phyloP scores from a whole-genome alignment of 1,139 yeast genomes.

The Hemisphaericaspora lyxosophila region DNA sequence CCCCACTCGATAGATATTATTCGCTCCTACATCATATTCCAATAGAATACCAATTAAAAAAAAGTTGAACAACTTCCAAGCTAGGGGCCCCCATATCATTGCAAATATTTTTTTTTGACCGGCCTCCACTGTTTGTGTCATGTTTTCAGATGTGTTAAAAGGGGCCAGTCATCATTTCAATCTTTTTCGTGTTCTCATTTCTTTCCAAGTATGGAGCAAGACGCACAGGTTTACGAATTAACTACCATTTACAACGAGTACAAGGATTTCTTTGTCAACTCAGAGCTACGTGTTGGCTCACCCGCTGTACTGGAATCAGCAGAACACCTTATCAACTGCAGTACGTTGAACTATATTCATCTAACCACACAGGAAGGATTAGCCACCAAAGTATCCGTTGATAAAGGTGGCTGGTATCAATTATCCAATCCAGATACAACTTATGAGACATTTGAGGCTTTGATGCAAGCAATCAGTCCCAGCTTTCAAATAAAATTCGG shows the following conservation, averaged over 20 bases:
- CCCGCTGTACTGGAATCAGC: constrained; percentile 7
- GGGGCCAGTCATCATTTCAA: too few relatives aligned
- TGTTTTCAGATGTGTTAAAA: too few relatives aligned
- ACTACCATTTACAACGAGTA: constrained; percentile 28
- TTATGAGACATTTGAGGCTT: constrained; percentile 46
- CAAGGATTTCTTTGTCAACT: constrained; percentile 23
- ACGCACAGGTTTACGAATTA: constrained; percentile 25
- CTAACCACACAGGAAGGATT: constrained; percentile 23
- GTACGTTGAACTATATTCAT: constrained; percentile 12
- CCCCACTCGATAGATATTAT: too few relatives aligned
- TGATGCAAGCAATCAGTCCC: constrained; percentile 40
- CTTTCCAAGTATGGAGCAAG: constrained; percentile 19
- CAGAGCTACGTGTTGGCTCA: constrained; percentile 17
- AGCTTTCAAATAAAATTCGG: constrained; percentile 34
- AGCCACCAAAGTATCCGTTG: constrained; percentile 28
- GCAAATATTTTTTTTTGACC: too few relatives aligned
- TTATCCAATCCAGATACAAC: constrained; percentile 11
- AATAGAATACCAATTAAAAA: too few relatives aligned
- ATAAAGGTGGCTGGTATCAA: constrained; percentile 35
- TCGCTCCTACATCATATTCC: too few relatives aligned
- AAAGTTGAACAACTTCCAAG: too few relatives aligned
- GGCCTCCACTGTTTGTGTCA: too few relatives aligned
- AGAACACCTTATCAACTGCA: constrained; percentile 6
- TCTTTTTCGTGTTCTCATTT: too few relatives aligned
- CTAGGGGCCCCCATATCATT: too few relatives aligned